Conservation (phyloP, 495 filamentous ascomycete genomes). For the Sordaria brevicollis region DNA sequence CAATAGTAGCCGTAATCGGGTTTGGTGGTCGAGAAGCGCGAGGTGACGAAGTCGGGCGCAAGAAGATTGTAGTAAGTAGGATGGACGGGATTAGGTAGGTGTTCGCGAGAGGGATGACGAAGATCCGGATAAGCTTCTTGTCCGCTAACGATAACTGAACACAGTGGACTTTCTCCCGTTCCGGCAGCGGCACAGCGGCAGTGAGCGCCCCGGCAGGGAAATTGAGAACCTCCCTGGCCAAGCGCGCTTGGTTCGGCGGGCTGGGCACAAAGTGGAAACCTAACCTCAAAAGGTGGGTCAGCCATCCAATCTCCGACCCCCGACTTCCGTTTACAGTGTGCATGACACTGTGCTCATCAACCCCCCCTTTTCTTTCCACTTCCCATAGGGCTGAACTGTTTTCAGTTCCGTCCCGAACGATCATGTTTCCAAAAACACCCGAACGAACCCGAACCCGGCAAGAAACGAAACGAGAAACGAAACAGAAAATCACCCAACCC, state of each 20-base stretch:
- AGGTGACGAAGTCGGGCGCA: background rate
- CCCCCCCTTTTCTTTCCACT: background rate
- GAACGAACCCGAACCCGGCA: background rate
- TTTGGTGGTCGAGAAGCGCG: background rate
- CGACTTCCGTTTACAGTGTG: slow-evolving; percentile 2
- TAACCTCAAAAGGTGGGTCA: background rate
- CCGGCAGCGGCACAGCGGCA: background rate
- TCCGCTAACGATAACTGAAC: background rate
- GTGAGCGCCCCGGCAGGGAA: background rate
- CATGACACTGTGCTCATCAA: background rate
- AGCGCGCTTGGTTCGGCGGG: too few relatives aligned
- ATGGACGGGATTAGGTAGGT: background rate
- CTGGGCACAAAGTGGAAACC: background rate
- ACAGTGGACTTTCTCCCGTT: too few relatives aligned
- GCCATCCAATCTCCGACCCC: background rate
- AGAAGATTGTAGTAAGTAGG: too few relatives aligned
- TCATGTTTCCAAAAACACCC: background rate
- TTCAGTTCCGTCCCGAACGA: background rate
- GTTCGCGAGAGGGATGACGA: background rate
- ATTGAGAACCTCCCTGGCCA: background rate
- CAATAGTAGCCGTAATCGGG: background rate
- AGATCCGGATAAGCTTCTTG: background rate
- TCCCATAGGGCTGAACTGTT: background rate
- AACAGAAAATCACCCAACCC: background rate
- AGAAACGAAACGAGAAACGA: background rate